These are phyloP conservation scores for Blastosporella zonata DNA, from an alignment of 1,284 basidiomycete species.

Conservation along the genomic window DNA sequence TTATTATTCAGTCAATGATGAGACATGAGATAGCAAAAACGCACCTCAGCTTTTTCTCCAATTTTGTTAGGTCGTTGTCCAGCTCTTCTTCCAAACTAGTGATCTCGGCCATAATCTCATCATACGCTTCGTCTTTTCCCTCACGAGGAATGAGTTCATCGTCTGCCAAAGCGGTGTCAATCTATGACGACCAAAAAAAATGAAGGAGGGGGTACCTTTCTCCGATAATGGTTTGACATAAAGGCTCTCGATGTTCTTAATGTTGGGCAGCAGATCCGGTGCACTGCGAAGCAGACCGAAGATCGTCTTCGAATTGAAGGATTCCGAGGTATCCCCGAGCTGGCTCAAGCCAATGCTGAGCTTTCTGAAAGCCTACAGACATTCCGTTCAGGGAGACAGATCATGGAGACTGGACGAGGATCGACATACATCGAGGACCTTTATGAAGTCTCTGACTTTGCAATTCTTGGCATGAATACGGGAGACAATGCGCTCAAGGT, in stretches of 20 bases:
- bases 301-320: conserved; percentile 76
- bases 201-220: conserved; percentile 47
- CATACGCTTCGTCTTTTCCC: conserved; percentile 85
- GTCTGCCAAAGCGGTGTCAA: conserved; percentile 33
- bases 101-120: conserved; percentile 73
- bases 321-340: conserved; percentile 65
- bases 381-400: not conserved
- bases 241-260: conserved; percentile 74
- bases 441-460: conserved; percentile 82
- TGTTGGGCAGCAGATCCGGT: conserved; percentile 70
- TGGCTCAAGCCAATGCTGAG: conserved; percentile 64
- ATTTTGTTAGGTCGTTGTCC: conserved; percentile 60
- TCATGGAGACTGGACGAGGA: not conserved
- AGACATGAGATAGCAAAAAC: conserved; percentile 17
- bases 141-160: conserved; percentile 72
- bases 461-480: conserved; percentile 91
- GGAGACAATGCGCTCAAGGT: conserved; percentile 91
- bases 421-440: conserved; percentile 66
- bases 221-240: conserved; percentile 54
- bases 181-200: conserved; percentile 2
- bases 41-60: conserved; percentile 60
- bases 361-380: conserved; percentile 66
- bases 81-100: conserved; percentile 65
- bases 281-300: conserved; percentile 73
- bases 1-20: not conserved